phyloP scores from a whole-genome alignment of 1,139 yeast genomes.

The Yamadazyma sp. region DNA sequence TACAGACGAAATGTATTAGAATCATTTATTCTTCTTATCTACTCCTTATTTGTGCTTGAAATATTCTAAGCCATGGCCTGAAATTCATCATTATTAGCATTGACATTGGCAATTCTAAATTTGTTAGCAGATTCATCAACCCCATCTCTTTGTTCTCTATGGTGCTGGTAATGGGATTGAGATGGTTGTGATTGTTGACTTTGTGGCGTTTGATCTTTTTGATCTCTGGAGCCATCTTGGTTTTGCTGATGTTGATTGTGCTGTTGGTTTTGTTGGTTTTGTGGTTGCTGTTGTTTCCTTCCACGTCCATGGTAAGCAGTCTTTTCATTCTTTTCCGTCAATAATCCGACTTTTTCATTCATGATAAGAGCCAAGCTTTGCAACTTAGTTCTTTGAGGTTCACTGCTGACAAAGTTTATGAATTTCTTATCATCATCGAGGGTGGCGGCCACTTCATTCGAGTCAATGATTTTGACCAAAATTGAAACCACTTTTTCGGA shows the following conservation, averaged over 20 bases:
- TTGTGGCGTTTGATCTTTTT: slow-evolving; percentile 32
- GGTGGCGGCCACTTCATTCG: slow-evolving; percentile 69
- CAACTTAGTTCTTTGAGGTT: slow-evolving; percentile 78
- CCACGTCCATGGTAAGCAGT: slow-evolving; percentile 74
- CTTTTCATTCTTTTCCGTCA: slow-evolving; percentile 84
- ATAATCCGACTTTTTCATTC: slow-evolving; percentile 81
- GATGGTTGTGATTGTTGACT: slow-evolving; percentile 31
- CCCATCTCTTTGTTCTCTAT: slow-evolving; percentile 16
- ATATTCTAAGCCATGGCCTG: slow-evolving; percentile 24
- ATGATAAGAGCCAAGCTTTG: slow-evolving; percentile 87
- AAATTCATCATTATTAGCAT: slow-evolving; percentile 48
- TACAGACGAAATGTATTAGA: slow-evolving; percentile 5
- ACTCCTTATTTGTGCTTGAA: no score
- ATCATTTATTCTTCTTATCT: slow-evolving; percentile 2
- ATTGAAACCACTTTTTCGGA: slow-evolving; percentile 58
- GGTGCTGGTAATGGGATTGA: slow-evolving; percentile 26
- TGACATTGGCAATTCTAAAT: slow-evolving; percentile 49
- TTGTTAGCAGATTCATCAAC: slow-evolving; percentile 36
- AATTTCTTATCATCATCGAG: slow-evolving; percentile 59
- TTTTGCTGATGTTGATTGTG: slow-evolving; percentile 22
- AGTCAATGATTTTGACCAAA: slow-evolving; percentile 72
- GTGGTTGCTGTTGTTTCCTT: slow-evolving; percentile 34
- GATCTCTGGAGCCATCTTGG: slow-evolving; percentile 24
- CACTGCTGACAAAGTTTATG: slow-evolving; percentile 63
- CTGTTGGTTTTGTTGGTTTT: slow-evolving; percentile 29